A percentile compares a stretch with the other conserved stretches of the same genome.
Evolutionary conservation across 768 basidiomycete species (phyloP).

Genomic region (Tulasnella sp.): DNA sequence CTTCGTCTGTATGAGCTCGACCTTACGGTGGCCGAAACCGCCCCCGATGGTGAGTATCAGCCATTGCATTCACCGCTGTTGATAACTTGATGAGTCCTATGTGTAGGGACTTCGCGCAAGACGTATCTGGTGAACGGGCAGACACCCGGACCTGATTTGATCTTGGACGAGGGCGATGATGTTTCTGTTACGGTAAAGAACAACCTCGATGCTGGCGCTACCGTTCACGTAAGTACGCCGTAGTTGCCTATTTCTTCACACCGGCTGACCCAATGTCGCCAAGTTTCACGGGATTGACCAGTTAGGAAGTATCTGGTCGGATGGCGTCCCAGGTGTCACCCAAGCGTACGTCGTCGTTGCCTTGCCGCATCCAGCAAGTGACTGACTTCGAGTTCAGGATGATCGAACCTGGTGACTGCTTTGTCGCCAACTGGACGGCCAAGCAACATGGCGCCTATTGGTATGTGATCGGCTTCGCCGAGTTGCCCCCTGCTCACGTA

Average conservation of each 20-base stretch:
- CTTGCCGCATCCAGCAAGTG: background rate
- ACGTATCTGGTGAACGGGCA: background rate
- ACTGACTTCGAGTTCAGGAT: background rate
- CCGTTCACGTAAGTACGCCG: background rate
- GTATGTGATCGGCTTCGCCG: background rate
- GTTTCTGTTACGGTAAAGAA: background rate
- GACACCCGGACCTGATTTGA: background rate
- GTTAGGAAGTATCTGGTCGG: slow-evolving; percentile 3
- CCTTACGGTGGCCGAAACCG: background rate
- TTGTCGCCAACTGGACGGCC: slow-evolving; percentile 4
- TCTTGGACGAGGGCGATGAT: background rate
- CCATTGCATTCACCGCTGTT: background rate
- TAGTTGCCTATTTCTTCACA: background rate
- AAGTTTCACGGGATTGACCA: slow-evolving; percentile 7
- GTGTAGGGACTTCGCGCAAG: background rate
- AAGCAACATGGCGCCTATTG: background rate
- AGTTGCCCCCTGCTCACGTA: background rate
- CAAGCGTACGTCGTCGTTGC: background rate
- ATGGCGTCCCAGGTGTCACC: slow-evolving; percentile 11
- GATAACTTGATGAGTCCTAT: background rate
- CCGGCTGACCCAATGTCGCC: background rate
- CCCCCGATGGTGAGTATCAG: slow-evolving; percentile 2
- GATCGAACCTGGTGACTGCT: slow-evolving; percentile 3
- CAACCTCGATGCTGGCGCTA: background rate
- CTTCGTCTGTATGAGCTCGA: background rate